Evolutionary conservation across 2,329 filamentous ascomycete genomes (phyloP), one percentile per base, ranked within the genome.

Genomic region (Arthrobotrys sphaeroides): DNA sequence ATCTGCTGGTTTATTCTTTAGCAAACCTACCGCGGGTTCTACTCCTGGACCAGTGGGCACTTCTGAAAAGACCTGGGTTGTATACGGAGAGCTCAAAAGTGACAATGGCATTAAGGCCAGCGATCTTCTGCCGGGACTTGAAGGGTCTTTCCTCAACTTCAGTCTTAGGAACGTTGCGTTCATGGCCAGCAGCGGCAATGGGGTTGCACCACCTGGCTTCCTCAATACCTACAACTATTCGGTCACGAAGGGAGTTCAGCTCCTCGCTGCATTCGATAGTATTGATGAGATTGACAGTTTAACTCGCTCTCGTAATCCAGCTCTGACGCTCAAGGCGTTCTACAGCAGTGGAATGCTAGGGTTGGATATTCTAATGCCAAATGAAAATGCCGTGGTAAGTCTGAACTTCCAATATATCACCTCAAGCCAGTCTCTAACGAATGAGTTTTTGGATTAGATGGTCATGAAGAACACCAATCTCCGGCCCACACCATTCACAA

Each of bases 241-340:
- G 18, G 22, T 60, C 16, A 45, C 36, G 18, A 60, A 60, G 40
- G 55, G 55, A 18, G 38, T 60, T 33, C 55, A 60, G 6, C 55
- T 60, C 10, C 55, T 60, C 6, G 55, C 55, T n/a, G 55, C 55
- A 12, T 60, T 60, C 18, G 55, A 60, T 16, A 60, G 55, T 12
- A 60, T 60, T 13, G 55, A 60, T 18, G 55, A 60, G 22, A 60
- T 60, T n/a, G 40, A 60, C 28, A 60, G 55, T n/a, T 43, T 60
- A 22, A 60, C 55, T 6, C 55, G 55, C 9, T 60, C 55, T 28
- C 55, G 40, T 28, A 60, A 60, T 12, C 55, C 55, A 9, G 55
- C 55, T 1, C 31, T 60, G 18, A 60, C 55, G 3, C 55, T 60
- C 6, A 60, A 60, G n/a, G 55, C 55, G 18, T 60, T 28, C 22